Evolutionary conservation across 768 basidiomycete species (phyloP).

Genomic region (Leccinum boreale): DNA sequence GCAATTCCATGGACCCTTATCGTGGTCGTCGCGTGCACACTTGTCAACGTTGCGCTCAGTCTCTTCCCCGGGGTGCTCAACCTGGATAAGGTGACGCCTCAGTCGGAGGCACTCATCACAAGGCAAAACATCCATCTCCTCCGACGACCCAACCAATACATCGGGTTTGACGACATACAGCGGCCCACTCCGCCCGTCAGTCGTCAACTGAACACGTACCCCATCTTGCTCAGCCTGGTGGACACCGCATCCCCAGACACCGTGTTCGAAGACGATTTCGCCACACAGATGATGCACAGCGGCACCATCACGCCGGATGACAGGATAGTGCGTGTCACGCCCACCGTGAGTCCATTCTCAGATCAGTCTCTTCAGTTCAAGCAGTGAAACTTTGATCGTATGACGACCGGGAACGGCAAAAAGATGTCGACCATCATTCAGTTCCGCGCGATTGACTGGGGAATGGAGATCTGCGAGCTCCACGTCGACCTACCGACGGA

Average conservation of each 20-base stretch:
- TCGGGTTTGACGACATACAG: neutral
- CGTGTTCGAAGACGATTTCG: neutral
- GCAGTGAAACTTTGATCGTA: neutral
- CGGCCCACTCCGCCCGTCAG: neutral
- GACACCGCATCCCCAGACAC: neutral
- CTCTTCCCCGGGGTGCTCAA: neutral
- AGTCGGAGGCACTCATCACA: neutral
- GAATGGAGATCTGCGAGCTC: constrained; percentile 13
- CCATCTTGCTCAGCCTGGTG: neutral
- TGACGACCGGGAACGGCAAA: neutral
- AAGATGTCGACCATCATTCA: constrained; percentile 15
- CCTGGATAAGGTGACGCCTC: neutral
- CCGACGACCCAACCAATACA: neutral
- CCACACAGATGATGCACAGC: neutral
- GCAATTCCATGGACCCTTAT: neutral
- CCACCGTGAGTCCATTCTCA: constrained; percentile 2
- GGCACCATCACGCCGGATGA: neutral
- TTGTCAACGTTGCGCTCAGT: neutral
- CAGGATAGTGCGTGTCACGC: neutral
- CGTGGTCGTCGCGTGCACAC: neutral
- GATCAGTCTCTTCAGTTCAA: neutral
- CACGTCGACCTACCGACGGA: constrained; percentile 7
- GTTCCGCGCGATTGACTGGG: constrained; percentile 16
- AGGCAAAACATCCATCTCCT: neutral
- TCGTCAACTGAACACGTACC: neutral